Conservation (phyloP, 2,329 filamentous ascomycete genomes). For the Cytospora schulzeri region DNA sequence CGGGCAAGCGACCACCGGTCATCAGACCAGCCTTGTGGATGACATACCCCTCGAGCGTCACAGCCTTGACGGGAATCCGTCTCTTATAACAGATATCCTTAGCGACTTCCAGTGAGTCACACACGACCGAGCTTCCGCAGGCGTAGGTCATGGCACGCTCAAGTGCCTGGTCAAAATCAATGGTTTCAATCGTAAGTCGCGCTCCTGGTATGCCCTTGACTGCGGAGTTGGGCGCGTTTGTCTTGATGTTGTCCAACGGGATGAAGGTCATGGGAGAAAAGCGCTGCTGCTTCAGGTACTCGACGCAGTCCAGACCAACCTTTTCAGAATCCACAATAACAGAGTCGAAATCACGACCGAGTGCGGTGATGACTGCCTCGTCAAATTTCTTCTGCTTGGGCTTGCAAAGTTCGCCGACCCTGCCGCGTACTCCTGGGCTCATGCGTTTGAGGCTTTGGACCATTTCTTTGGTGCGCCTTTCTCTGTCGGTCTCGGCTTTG, state of each 20-base stretch:
- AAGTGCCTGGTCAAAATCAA: slow-evolving; percentile 86
- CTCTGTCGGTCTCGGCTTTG: slow-evolving; percentile 81
- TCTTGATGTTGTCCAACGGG: slow-evolving; percentile 95
- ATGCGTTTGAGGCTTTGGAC: slow-evolving; percentile 85
- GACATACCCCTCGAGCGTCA: slow-evolving; percentile 91
- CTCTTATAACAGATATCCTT: slow-evolving; percentile 87
- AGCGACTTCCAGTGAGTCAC: slow-evolving; percentile 82
- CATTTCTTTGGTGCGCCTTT: slow-evolving; percentile 77
- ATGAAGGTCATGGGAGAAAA: slow-evolving; percentile 91
- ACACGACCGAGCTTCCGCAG: slow-evolving; percentile 92
- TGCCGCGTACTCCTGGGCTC: slow-evolving; percentile 87
- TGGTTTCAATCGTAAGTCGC: slow-evolving; percentile 90
- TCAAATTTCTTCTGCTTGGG: slow-evolving; percentile 98
- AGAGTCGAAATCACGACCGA: slow-evolving; percentile 91
- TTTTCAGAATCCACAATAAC: slow-evolving; percentile 95
- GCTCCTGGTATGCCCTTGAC: slow-evolving; percentile 86
- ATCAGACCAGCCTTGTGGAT: slow-evolving; percentile 97
- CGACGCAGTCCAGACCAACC: slow-evolving; percentile 89
- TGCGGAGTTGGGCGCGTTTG: slow-evolving; percentile 85
- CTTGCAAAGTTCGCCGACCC: slow-evolving; percentile 87
- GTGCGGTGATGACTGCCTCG: slow-evolving; percentile 86
- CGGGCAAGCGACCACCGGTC: slow-evolving; percentile 86
- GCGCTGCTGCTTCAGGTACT: slow-evolving; percentile 89
- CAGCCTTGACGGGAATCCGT: slow-evolving; percentile 86
- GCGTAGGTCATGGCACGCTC: slow-evolving; percentile 94